Base-by-base conservation (phyloP, 2,329 filamentous ascomycete genomes). In the Domatiomyces catenatus region DNA sequence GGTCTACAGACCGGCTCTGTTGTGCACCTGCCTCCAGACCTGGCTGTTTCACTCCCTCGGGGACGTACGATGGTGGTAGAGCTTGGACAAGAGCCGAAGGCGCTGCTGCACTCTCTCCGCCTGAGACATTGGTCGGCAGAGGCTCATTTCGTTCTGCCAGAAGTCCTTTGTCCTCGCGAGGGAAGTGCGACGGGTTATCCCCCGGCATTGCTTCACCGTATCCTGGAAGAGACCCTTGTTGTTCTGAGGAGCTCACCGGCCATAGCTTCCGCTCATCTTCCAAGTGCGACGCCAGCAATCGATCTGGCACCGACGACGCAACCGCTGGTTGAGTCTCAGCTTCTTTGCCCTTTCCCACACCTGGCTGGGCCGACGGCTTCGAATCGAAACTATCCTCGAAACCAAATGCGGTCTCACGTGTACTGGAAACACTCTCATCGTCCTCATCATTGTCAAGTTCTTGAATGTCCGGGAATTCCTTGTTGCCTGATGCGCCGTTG, bases 381-480 rank as follows among this genome's bases (percentile, higher is more conserved):
- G 85, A 80, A 0, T 84, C 82, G 63, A 96, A 96, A 65, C 95
- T 83, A 63, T 98, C 92, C 47, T 93, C 90, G 62, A 96, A 96
- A 0, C 89, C 87, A 59, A 69, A 52, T 26, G 61, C 62, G 5
- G 60, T 70, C 43, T 86, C 87, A 47, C 78, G 77, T 8, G 15
- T 15, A 15, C 15, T 15, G 3, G 15, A 5, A 15, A 15, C 12
- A 46, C 86, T 85, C 53, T 82, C 83, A 52, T 93, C 87, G 26
- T 84, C 89, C n/a, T 93, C 86, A 51, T 89, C 84, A 26, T 80
- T 76, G 54, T 85, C 83, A 52, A 95, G 69, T 63, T 90, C 86
- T n/a, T 83, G 81, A 53, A 96, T 94, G 0, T 90, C 92, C 28
- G 92, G 92, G 63, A 96, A 96, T 63, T 96, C 92, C 19, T 79